Conservation (phyloP, 805 yeast species). For the Saturnispora silvae region DNA sequence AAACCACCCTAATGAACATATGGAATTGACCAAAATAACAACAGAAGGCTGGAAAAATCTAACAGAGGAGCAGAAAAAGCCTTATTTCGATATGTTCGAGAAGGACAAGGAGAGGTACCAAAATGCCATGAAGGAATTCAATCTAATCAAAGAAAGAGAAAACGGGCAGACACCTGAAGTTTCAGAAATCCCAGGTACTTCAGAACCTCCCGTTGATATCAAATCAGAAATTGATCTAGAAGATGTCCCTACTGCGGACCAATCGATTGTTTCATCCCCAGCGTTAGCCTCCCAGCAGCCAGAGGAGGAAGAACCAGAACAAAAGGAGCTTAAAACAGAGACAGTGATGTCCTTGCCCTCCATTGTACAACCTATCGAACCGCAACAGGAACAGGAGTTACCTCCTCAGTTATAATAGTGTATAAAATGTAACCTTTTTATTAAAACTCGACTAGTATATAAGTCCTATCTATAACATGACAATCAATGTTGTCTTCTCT, state of each 20-base stretch:
- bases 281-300: not conserved
- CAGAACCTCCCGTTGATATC: no score
- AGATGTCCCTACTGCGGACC: not conserved
- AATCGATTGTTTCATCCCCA: slow-evolving; percentile 2
- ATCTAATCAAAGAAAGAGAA: slow-evolving; percentile 19
- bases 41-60: slow-evolving; percentile 81
- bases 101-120: slow-evolving; percentile 70
- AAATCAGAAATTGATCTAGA: slow-evolving; percentile 4
- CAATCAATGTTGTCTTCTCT: slow-evolving; percentile 28
- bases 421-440: no score
- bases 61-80: slow-evolving; percentile 56
- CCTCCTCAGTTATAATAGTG: slow-evolving; percentile 4
- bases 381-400: not conserved
- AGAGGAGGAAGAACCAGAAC: not conserved
- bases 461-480: no score
- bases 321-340: no score
- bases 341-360: not conserved
- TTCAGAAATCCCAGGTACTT: no score
- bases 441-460: no score
- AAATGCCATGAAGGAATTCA: slow-evolving; percentile 49
- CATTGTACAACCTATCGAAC: slow-evolving; percentile 1
- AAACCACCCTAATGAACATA: slow-evolving; percentile 38
- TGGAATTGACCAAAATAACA: slow-evolving; percentile 66
- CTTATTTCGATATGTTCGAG: slow-evolving; percentile 65
- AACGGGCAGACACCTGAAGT: not conserved